Percentiles rank a stretch among this genome's conserved stretches.
phyloP scores from a whole-genome alignment of 108 stramenopile genomes.

The Pseudonitzschia delicatissima region DNA sequence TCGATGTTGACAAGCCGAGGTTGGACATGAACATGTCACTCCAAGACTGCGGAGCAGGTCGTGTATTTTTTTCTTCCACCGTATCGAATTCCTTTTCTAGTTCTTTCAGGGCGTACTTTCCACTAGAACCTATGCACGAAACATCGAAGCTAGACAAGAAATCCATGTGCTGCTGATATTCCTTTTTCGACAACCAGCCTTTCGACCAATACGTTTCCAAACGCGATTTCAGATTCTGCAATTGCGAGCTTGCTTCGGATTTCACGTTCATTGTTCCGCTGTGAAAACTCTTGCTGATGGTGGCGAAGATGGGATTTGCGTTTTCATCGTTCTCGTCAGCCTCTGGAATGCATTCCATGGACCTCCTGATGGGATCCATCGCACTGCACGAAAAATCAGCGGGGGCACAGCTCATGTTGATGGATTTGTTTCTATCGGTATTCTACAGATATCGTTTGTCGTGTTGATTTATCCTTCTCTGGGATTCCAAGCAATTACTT shows the following conservation, averaged over 20 bases:
- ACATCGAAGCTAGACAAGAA: slow-evolving; percentile 8
- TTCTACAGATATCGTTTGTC: too few species aligned
- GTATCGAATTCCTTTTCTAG: slow-evolving; percentile 24
- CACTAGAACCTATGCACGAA: slow-evolving; percentile 8
- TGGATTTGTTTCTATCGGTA: background rate
- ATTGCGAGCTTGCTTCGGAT: background rate
- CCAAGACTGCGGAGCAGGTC: background rate
- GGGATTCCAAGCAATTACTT: too few species aligned
- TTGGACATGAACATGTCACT: slow-evolving; percentile 4
- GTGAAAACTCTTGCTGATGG: too few species aligned
- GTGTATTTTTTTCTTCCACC: slow-evolving; percentile 19
- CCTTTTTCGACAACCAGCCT: slow-evolving; percentile 31
- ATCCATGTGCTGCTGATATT: slow-evolving; percentile 24
- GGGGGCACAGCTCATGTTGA: background rate
- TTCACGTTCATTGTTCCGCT: background rate
- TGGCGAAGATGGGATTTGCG: too few species aligned
- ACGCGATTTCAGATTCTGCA: slow-evolving; percentile 17
- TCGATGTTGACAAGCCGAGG: background rate
- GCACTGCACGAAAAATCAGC: slow-evolving; percentile 6
- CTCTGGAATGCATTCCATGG: slow-evolving; percentile 8
- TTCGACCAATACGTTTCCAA: slow-evolving; percentile 14
- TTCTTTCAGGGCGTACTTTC: slow-evolving; percentile 13
- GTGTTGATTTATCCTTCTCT: too few species aligned
- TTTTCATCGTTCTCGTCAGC: background rate
- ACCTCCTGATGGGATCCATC: background rate